Conservation (phyloP, 768 basidiomycete species). For the Boletus insuetus region DNA sequence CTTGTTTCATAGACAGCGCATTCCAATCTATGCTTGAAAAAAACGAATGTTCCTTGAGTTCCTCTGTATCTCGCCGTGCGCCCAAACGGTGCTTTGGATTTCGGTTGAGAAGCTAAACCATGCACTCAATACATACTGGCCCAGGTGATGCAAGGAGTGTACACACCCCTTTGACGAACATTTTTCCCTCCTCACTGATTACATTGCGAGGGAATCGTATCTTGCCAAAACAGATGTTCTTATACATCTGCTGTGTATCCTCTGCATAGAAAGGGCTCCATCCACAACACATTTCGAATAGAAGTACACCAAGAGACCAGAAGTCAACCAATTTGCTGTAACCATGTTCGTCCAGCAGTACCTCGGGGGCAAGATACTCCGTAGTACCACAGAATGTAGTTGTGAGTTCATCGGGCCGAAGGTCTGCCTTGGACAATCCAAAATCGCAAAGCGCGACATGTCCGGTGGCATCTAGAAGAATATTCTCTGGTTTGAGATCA, state of each 20-base stretch:
- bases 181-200: conserved; percentile 96
- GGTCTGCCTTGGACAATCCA: conserved; percentile 94
- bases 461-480: conserved; percentile 95
- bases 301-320: conserved; percentile 92
- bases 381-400: conserved; percentile 99
- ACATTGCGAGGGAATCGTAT: conserved; percentile 97
- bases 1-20: conserved; percentile 80
- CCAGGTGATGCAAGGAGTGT: conserved; percentile 4
- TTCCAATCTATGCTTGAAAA: conserved; percentile 92
- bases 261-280: conserved; percentile 99
- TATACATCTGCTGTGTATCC: conserved; percentile 99
- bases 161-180: conserved; percentile 97
- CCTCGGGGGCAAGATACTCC: conserved; percentile 97
- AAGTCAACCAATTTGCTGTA: conserved; percentile 99
- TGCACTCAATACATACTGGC: conserved; percentile 12
- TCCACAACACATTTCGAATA: conserved; percentile 99
- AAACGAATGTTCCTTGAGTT: conserved; percentile 95
- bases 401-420: conserved; percentile 91
- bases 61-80: conserved; percentile 83
- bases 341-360: conserved; percentile 96
- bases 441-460: conserved; percentile 99
- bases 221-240: conserved; percentile 98
- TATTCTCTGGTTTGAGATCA: conserved; percentile 98
- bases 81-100: conserved; percentile 98
- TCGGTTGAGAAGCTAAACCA: conserved; percentile 83